These are phyloP conservation scores for Didymella lethalis DNA, from an alignment of 2,329 filamentous ascomycete genomes.

Conservation along the genomic window DNA sequence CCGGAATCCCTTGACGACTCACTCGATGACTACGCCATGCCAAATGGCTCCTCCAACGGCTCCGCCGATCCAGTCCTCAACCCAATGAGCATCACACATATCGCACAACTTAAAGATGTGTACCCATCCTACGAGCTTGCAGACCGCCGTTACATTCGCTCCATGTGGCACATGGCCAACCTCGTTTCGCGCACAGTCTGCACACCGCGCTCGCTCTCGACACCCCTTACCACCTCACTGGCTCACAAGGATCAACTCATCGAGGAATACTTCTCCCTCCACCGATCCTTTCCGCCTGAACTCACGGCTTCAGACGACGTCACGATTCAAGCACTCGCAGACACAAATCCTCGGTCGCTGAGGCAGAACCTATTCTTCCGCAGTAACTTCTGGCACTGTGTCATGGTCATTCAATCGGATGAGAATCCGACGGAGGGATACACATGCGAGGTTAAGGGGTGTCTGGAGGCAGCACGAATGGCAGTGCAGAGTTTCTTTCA, in stretches of 20 bases:
- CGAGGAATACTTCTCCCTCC: conserved; percentile 73
- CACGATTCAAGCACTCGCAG: conserved; percentile 65
- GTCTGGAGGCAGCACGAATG: conserved; percentile 77
- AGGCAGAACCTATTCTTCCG: conserved; percentile 79
- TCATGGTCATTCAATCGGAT: conserved; percentile 79
- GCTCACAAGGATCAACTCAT: conserved; percentile 75
- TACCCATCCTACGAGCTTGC: conserved; percentile 51
- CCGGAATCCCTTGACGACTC: conserved; percentile 77
- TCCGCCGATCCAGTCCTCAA: conserved; percentile 55
- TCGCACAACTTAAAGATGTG: conserved; percentile 52
- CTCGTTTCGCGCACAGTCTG: conserved; percentile 80
- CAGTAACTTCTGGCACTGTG: conserved; percentile 83
- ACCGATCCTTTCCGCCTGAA: conserved; percentile 74
- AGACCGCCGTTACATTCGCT: conserved; percentile 68
- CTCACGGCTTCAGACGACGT: conserved; percentile 74
- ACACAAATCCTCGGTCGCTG: conserved; percentile 70
- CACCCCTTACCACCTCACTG: conserved; percentile 73
- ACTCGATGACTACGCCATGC: conserved; percentile 68
- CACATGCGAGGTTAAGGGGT: conserved; percentile 68
- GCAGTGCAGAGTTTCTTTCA: conserved; percentile 79
- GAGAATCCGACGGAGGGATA: conserved; percentile 66
- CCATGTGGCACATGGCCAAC: conserved; percentile 81
- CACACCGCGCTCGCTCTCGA: conserved; percentile 74
- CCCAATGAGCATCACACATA: conserved; percentile 61
- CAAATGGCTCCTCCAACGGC: conserved; percentile 60